Base-by-base conservation (phyloP, 2,329 filamentous ascomycete species). In the Beauveria rudraprayagi region DNA sequence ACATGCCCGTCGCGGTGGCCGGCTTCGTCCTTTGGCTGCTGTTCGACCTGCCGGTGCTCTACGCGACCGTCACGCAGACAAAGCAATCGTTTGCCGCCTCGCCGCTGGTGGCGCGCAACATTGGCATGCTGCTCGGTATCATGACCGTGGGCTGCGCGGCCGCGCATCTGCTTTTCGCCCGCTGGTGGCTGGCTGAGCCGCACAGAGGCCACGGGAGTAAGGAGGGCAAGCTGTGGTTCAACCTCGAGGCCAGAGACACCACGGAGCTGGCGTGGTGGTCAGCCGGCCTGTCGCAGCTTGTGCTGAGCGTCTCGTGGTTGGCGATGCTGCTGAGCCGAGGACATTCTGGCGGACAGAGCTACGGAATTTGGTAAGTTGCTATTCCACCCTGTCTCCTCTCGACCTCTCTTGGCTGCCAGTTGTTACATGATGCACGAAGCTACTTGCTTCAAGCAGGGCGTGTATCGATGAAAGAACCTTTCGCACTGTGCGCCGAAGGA, bases 201-300 rank as follows among this genome's bases (percentile, higher is more conserved):
- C 75, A 76, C 17, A 68, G 71, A 10, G 75, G 75, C 1, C 70
- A 69, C 51, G 75, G 76, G 1, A 70, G 77, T 63, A 78, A 80
- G 66, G 70, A 76, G 58, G 78, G 79, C 51, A 79, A 78, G 68
- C 74, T 72, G 64, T 77, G 72, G 67, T 70, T 75, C 66, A 75
- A 71, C 26, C 68, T 63, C 50, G 75, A 73, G 63, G 75, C 68
- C 50, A 72, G 70, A 37, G 80, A 83, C 67, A 77, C 75, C 34
- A 80, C 79, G 2, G 80, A 83, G 69, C 64, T 81, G 66, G 75
- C 76, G 1, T 81, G 75, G 58, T 81, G 78, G 76, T 77, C 76
- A 8, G 78, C 78, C 1, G 75, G 76, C 40, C 66, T 77, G 17
- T 72, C 73, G 28, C 79, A 82, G 66, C 67, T 78, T 56, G 66